These are phyloP conservation scores for Alnus rubra DNA, from an alignment of 306 rosid species.

Conservation along the genomic window DNA sequence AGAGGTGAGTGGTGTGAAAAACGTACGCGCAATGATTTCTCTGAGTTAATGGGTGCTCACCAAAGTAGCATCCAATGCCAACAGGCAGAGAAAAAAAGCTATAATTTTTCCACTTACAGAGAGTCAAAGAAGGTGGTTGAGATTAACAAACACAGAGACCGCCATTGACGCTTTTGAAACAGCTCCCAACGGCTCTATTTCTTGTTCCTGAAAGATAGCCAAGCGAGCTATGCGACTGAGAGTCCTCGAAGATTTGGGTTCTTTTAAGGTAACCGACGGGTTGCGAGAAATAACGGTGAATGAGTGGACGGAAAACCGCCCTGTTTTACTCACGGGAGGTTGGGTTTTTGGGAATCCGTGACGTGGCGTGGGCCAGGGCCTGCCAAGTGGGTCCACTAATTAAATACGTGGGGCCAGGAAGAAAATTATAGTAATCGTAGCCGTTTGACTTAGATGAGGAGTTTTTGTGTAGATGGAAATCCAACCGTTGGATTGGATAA, in stretches of 20 bases:
- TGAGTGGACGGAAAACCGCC: slow-evolving; percentile 27
- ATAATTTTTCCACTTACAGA: neutral
- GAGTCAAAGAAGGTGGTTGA: slow-evolving; percentile 9
- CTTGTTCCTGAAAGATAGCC: neutral
- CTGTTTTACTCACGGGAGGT: neutral
- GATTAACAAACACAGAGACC: neutral
- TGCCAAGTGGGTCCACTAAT: slow-evolving; percentile 6
- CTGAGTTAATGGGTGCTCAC: neutral
- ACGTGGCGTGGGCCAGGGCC: slow-evolving; percentile 24
- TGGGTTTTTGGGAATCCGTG: slow-evolving; percentile 16
- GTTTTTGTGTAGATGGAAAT: neutral
- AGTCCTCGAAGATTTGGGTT: neutral
- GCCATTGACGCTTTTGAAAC: slow-evolving; percentile 10
- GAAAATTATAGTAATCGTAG: neutral
- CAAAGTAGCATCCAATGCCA: slow-evolving; percentile 23
- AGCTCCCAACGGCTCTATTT: slow-evolving; percentile 37
- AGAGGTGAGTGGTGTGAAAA: neutral
- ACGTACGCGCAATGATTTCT: slow-evolving; percentile 16
- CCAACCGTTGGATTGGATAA: slow-evolving; percentile 13
- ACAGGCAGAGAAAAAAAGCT: neutral
- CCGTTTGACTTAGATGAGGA: neutral
- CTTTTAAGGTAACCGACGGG: neutral
- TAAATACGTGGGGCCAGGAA: neutral
- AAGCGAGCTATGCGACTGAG: neutral
- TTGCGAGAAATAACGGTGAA: slow-evolving; percentile 1